Evolutionary conservation across 2,329 filamentous ascomycete genomes (phyloP).

Genomic region (Alternaria sp.): DNA sequence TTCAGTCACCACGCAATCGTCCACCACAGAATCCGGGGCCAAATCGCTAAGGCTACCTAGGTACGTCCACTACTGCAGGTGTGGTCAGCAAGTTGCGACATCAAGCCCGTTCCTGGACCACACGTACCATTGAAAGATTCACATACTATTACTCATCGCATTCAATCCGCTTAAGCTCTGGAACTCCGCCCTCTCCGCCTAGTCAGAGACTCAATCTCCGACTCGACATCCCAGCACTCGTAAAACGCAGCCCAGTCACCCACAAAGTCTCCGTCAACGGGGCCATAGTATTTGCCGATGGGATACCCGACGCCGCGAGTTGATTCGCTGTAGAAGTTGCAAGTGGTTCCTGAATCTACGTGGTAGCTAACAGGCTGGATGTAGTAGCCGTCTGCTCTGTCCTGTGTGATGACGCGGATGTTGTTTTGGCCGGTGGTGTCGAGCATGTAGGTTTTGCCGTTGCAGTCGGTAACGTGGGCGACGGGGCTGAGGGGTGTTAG

Average conservation of each 20-base stretch:
- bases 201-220: not conserved
- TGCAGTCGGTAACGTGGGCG: conserved; percentile 1
- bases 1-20: not conserved
- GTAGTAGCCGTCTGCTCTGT: conserved; percentile 4
- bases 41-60: not conserved
- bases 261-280: conserved; percentile 1
- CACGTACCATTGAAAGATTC: not conserved
- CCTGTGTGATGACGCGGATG: conserved; percentile 1
- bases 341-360: not conserved
- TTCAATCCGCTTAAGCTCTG: accelerated
- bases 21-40: accelerated
- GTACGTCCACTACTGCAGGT: not conserved
- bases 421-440: not conserved
- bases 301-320: conserved; percentile 4
- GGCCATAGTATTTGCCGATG: conserved; percentile 10
- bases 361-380: conserved; percentile 3
- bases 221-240: conserved; percentile 2
- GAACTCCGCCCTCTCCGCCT: not conserved
- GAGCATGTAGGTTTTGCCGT: conserved; percentile 6
- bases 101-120: accelerated
- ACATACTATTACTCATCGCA: not conserved
- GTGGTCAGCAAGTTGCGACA: not conserved
- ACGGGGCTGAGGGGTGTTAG: not conserved
- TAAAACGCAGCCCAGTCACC: conserved; percentile 14
- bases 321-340: conserved; percentile 12